Evolutionary conservation across 441 rosid genomes (phyloP).

Genomic region (Metrosideros polymorpha): DNA sequence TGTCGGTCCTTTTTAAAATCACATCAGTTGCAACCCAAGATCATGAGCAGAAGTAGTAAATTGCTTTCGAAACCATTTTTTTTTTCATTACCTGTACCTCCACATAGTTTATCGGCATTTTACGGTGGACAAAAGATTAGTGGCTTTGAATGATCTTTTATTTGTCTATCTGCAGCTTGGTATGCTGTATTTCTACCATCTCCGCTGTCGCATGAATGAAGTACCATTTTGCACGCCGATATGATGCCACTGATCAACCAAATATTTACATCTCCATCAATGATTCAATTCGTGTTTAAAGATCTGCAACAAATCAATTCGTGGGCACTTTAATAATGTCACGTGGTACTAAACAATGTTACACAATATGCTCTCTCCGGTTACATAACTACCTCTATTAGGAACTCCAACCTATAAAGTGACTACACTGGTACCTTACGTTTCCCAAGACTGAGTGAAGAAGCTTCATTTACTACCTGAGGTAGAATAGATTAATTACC

Average conservation of each 20-base stretch:
- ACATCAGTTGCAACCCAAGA: not conserved
- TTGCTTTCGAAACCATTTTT: not conserved
- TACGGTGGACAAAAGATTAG: not conserved
- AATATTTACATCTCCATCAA: not conserved
- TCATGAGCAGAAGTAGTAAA: not conserved
- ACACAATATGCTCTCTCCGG: not conserved
- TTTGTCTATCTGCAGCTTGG: not conserved
- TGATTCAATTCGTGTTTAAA: not conserved
- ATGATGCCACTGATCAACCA: not conserved
- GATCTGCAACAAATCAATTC: not conserved
- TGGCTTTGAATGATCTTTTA: not conserved
- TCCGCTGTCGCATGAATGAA: not conserved
- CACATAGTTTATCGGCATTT: not conserved
- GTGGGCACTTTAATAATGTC: not conserved
- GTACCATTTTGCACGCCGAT: not conserved
- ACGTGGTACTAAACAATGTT: not conserved
- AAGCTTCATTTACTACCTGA: not conserved
- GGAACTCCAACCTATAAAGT: not conserved
- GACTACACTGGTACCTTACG: not conserved
- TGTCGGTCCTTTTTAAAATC: not conserved
- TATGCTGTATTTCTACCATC: not conserved
- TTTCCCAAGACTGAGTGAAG: not conserved
- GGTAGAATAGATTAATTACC: not conserved
- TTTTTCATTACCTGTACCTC: not conserved
- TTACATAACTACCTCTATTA: not conserved